Evolutionary conservation across 2,329 filamentous ascomycete species (phyloP).

Genomic region (Sodiomyces alkalinus): DNA sequence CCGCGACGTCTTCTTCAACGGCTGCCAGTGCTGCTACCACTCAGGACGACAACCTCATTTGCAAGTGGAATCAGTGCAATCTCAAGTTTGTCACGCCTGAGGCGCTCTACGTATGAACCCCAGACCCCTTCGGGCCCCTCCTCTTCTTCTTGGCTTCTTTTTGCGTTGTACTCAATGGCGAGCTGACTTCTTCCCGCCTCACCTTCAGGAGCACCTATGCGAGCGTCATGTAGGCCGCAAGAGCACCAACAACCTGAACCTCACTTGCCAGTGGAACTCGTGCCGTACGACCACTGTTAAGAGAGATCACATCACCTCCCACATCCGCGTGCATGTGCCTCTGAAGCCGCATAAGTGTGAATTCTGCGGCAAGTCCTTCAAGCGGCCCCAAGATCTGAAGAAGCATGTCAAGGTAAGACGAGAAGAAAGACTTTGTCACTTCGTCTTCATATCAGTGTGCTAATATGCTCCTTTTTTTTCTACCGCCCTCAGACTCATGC

Average conservation of each 20-base stretch:
- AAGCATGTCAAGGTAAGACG: constrained; percentile 89
- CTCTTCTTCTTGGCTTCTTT: not conserved
- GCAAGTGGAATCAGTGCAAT: constrained; percentile 44
- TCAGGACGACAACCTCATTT: constrained; percentile 38
- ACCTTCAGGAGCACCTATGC: constrained; percentile 78
- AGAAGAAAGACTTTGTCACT: too few species aligned
- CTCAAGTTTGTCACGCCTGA: constrained; percentile 44
- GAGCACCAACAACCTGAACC: constrained; percentile 95
- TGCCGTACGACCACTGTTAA: constrained; percentile 96
- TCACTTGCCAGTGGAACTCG: constrained; percentile 94
- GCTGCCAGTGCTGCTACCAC: constrained; percentile 2
- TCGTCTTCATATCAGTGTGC: too few species aligned
- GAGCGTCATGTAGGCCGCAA: constrained; percentile 97
- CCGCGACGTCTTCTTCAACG: too few species aligned
- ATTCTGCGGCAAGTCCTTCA: constrained; percentile 97
- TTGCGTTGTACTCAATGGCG: not conserved
- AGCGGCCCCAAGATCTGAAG: constrained; percentile 96
- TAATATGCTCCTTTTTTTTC: not conserved
- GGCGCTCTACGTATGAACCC: constrained; percentile 39
- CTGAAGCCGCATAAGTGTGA: constrained; percentile 98
- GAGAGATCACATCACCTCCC: constrained; percentile 97
- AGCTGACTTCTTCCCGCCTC: constrained; percentile 1
- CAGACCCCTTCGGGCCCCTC: not conserved
- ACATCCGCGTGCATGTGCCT: constrained; percentile 97
- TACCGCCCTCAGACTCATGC: constrained; percentile 54